Conservation (phyloP, 1,139 yeast species). For the Komagataea norvegica region DNA sequence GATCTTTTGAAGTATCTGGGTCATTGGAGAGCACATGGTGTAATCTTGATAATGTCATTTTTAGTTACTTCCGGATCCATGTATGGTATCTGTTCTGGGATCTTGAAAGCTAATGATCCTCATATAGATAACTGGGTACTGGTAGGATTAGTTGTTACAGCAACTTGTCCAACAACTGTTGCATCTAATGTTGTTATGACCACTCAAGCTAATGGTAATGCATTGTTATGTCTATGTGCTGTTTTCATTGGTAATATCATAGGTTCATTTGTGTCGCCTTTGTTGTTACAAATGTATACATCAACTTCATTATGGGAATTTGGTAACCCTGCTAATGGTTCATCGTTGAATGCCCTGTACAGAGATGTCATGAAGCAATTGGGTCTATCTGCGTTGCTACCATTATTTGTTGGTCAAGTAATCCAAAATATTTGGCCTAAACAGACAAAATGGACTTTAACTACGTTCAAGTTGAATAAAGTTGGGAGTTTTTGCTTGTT, state of each 20-base stretch:
- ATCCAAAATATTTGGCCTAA: constrained; percentile 64
- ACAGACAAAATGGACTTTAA: constrained; percentile 55
- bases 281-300: constrained; percentile 66
- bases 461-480: constrained; percentile 58
- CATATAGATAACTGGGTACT: constrained; percentile 68
- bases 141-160: constrained; percentile 75
- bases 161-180: constrained; percentile 87
- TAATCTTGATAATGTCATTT: constrained; percentile 65
- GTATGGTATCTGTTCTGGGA: constrained; percentile 69
- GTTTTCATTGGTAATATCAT: constrained; percentile 78
- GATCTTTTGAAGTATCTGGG: constrained; percentile 54
- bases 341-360: constrained; percentile 55
- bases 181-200: constrained; percentile 92
- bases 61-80: constrained; percentile 70
- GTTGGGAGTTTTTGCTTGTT: constrained; percentile 76
- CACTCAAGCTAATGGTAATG: constrained; percentile 76
- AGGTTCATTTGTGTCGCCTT: constrained; percentile 87
- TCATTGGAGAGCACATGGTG: constrained; percentile 79
- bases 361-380: constrained; percentile 78
- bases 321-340: constrained; percentile 74
- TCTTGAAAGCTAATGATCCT: constrained; percentile 50
- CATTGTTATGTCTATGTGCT: constrained; percentile 71
- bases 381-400: constrained; percentile 78
- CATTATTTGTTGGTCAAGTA: constrained; percentile 83
- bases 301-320: constrained; percentile 55